A percentile compares a stretch with the other conserved stretches of the same genome.
These are phyloP conservation scores for Xylaria sp. DNA, from an alignment of 2,329 filamentous ascomycete genomes.

Conservation along the genomic window DNA sequence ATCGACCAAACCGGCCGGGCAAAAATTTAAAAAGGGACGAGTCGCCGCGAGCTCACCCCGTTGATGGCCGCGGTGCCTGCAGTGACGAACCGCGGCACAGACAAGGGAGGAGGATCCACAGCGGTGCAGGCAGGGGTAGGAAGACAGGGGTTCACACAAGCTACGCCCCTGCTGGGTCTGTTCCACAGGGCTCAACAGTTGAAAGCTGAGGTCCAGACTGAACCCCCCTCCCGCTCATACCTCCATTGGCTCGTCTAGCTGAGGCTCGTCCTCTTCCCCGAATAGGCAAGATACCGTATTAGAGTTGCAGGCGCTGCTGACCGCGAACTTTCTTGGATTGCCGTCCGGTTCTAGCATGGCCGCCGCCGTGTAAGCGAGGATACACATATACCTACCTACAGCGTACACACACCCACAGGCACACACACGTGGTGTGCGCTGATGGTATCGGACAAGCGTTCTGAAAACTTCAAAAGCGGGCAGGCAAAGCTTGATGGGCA, in stretches of 20 bases:
- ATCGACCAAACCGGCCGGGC: constrained; percentile 16
- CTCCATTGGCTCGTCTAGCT: constrained; percentile 26
- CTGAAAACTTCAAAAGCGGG: background rate
- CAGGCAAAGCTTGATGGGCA: background rate
- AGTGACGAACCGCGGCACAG: constrained; percentile 20
- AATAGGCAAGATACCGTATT: too few species aligned
- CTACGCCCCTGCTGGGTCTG: constrained; percentile 8
- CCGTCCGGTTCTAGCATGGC: too few species aligned
- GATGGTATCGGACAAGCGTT: background rate
- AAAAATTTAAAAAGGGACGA: constrained; percentile 10
- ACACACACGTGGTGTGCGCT: background rate
- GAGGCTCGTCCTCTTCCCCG: background rate
- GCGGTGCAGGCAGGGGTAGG: constrained; percentile 10
- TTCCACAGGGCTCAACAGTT: constrained; percentile 36
- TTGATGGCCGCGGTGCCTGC: background rate
- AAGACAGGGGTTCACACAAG: constrained; percentile 12
- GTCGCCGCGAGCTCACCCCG: background rate
- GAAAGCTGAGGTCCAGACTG: constrained; percentile 21
- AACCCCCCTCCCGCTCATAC: too few species aligned
- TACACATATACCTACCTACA: too few species aligned
- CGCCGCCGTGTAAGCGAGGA: too few species aligned
- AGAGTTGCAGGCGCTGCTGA: constrained; percentile 15
- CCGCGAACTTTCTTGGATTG: constrained; percentile 2
- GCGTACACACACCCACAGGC: too few species aligned
- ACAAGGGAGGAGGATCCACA: constrained; percentile 2